These are phyloP conservation scores for Blastocystis sp. DNA, from an alignment of 352 stramenopile species.

Conservation along the genomic window DNA sequence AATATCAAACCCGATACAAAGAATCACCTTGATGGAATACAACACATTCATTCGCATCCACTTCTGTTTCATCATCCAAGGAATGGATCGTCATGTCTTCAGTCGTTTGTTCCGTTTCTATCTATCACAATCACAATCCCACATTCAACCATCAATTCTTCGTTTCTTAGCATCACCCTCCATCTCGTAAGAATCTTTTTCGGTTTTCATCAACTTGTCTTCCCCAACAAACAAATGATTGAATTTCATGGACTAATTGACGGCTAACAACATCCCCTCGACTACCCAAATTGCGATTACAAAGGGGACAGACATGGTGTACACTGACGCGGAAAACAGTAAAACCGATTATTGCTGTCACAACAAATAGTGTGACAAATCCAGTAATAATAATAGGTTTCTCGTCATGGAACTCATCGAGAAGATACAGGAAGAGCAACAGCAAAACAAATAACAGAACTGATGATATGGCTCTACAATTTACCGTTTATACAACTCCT, in stretches of 20 bases:
- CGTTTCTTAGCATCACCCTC: neutral
- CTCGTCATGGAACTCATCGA: conserved; percentile 19
- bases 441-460: neutral
- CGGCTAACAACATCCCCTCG: conserved; percentile 5
- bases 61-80: neutral
- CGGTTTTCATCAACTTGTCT: neutral
- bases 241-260: conserved; percentile 4
- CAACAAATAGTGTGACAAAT: conserved; percentile 1
- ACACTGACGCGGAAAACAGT: neutral
- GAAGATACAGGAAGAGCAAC: neutral
- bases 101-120: neutral
- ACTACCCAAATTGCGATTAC: neutral
- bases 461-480: neutral
- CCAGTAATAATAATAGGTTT: neutral
- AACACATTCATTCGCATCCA: neutral
- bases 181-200: neutral
- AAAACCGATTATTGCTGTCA: neutral
- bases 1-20: neutral
- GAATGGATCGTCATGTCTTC: neutral
- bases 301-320: conserved; percentile 16
- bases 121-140: neutral
- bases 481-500: neutral
- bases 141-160: neutral
- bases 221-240: neutral
- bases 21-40: conserved; percentile 36